A percentile compares a stretch with the other conserved stretches of the same genome.
These are phyloP conservation scores for Lophium mytilinum DNA, from an alignment of 495 filamentous ascomycete species.

Conservation along the genomic window DNA sequence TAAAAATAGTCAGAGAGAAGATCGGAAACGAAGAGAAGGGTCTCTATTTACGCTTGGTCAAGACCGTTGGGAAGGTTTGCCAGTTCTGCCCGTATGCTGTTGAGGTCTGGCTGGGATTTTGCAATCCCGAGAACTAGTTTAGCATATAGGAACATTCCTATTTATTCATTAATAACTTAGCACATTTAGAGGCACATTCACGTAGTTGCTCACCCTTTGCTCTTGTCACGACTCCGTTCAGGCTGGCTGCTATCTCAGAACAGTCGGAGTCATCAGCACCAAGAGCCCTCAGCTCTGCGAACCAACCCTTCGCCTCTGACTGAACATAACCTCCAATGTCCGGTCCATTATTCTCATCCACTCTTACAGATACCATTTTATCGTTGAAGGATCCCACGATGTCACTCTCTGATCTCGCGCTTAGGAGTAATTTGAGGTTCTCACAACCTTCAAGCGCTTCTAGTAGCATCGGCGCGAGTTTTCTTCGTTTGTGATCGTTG, in stretches of 20 bases:
- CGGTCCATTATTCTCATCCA: neutral
- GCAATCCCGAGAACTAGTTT: neutral
- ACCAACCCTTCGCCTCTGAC: neutral
- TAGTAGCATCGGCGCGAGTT: neutral
- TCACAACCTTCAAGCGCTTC: neutral
- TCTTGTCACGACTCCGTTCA: neutral
- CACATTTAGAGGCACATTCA: neutral
- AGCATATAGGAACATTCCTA: neutral
- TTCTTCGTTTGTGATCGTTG: neutral
- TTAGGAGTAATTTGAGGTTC: constrained; percentile 14
- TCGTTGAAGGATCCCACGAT: neutral
- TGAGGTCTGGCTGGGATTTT: neutral
- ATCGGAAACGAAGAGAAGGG: no score
- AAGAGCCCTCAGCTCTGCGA: neutral
- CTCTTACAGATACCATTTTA: neutral
- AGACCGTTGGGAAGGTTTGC: constrained; percentile 20
- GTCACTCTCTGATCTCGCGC: constrained; percentile 17
- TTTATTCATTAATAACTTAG: neutral
- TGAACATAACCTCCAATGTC: neutral
- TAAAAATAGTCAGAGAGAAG: neutral
- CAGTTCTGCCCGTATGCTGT: constrained; percentile 19
- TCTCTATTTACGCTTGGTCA: constrained; percentile 23
- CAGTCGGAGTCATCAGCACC: neutral
- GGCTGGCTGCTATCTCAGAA: neutral
- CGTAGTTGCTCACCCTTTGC: neutral